phyloP scores from a whole-genome alignment of 495 filamentous ascomycete genomes.

The Trichoderma asperelloides region DNA sequence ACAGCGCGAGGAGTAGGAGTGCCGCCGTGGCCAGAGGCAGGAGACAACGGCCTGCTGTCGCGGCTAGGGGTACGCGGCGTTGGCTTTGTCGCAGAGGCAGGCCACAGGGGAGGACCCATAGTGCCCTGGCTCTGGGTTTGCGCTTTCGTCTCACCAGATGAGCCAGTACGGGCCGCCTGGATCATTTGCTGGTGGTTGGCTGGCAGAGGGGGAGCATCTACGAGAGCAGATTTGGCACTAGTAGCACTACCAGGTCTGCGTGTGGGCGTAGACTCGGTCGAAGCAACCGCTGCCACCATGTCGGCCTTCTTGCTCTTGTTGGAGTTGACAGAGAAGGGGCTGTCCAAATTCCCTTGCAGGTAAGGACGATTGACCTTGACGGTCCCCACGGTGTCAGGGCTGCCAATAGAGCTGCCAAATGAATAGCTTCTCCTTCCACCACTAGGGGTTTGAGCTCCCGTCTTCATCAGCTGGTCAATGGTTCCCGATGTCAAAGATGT shows the following conservation, averaged over 20 bases:
- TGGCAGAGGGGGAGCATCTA: constrained; percentile 61
- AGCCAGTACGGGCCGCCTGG: constrained; percentile 57
- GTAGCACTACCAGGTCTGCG: constrained; percentile 60
- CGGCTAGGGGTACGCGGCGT: constrained; percentile 65
- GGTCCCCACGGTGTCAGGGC: constrained; percentile 23
- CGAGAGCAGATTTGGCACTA: constrained; percentile 39
- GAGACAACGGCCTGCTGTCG: constrained; percentile 27
- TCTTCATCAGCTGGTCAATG: constrained; percentile 23
- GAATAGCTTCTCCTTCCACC: neutral
- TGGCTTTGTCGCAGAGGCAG: constrained; percentile 66
- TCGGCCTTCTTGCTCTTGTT: constrained; percentile 26
- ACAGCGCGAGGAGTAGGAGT: constrained; percentile 33
- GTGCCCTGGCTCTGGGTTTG: constrained; percentile 23
- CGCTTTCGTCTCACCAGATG: constrained; percentile 26
- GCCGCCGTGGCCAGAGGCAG: constrained; percentile 21
- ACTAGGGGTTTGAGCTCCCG: constrained; percentile 14
- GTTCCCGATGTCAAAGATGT: constrained; percentile 16
- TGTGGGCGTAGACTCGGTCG: constrained; percentile 15
- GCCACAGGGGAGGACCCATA: constrained; percentile 83
- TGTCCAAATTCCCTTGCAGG: constrained; percentile 29
- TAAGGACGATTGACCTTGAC: constrained; percentile 28
- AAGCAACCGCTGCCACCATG: neutral
- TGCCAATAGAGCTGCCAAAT: constrained; percentile 17
- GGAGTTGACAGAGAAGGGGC: constrained; percentile 25
- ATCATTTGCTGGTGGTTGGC: constrained; percentile 75